phyloP scores from a whole-genome alignment of 108 stramenopile species.

The Fragilaria crotonensis region DNA sequence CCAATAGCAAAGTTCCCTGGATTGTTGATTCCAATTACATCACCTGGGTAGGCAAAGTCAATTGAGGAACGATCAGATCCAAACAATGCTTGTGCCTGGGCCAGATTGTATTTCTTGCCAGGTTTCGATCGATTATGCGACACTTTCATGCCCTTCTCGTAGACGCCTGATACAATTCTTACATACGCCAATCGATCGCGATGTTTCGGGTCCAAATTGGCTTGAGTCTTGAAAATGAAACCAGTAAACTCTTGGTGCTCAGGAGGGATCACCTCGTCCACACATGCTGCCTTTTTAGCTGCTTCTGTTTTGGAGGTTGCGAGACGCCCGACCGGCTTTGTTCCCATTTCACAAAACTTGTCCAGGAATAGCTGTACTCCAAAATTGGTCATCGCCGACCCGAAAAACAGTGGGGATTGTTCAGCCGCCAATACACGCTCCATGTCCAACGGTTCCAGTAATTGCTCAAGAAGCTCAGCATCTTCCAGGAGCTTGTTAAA shows the following conservation, averaged over 20 bases:
- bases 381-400: constrained; percentile 93
- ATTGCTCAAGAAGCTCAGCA: constrained; percentile 75
- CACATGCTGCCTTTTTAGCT: constrained; percentile 13
- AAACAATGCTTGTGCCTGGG: constrained; percentile 92
- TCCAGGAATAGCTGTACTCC: constrained; percentile 90
- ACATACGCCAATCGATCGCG: constrained; percentile 93
- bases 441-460: constrained; percentile 83
- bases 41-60: constrained; percentile 90
- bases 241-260: constrained; percentile 88
- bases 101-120: constrained; percentile 81
- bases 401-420: constrained; percentile 92
- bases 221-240: constrained; percentile 95
- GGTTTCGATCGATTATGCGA: constrained; percentile 74
- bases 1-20: constrained; percentile 88
- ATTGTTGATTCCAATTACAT: constrained; percentile 96
- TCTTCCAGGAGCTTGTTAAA: constrained; percentile 89
- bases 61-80: constrained; percentile 85
- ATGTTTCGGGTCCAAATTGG: constrained; percentile 95
- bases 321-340: constrained; percentile 48
- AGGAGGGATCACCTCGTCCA: constrained; percentile 44
- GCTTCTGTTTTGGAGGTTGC: constrained; percentile 27
- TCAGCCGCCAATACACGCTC: constrained; percentile 78
- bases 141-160: constrained; percentile 94
- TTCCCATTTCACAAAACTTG: constrained; percentile 76
- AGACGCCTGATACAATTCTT: constrained; percentile 82